Evolutionary conservation across 108 stramenopile genomes (phyloP).

Genomic region (Pseudonitzschia delicatissima): DNA sequence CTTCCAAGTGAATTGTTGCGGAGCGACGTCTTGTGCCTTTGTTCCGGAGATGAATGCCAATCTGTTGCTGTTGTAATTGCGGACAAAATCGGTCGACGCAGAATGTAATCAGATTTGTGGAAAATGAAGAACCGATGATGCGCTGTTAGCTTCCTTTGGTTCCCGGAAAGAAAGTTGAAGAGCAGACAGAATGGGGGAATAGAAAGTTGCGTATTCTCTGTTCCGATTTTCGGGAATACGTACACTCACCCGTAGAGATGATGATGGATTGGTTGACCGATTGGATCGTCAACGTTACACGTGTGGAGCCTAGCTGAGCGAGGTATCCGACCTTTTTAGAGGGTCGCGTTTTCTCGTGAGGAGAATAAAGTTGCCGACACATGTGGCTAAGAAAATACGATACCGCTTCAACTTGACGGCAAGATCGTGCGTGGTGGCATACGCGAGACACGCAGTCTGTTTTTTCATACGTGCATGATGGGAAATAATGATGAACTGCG

Average conservation of each 20-base stretch:
- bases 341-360: background rate
- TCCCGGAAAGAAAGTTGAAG: background rate
- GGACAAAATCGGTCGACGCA: background rate
- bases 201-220: background rate
- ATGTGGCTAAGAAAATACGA: too few relatives aligned
- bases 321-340: background rate
- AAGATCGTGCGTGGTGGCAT: too few relatives aligned
- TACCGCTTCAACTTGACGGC: too few relatives aligned
- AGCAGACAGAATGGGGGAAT: background rate
- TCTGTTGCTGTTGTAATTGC: background rate
- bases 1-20: background rate
- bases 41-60: background rate
- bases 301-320: background rate
- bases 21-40: background rate
- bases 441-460: too few relatives aligned
- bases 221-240: background rate
- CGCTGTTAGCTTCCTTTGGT: too few relatives aligned
- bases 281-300: slow-evolving; percentile 3
- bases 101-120: background rate
- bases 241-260: background rate
- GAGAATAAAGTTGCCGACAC: too few relatives aligned
- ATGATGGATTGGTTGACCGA: background rate
- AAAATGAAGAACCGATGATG: too few relatives aligned
- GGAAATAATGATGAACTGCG: too few relatives aligned
- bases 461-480: too few relatives aligned